These are phyloP conservation scores for Elsinoe australis DNA, from an alignment of 2,329 filamentous ascomycete genomes.

Conservation along the genomic window DNA sequence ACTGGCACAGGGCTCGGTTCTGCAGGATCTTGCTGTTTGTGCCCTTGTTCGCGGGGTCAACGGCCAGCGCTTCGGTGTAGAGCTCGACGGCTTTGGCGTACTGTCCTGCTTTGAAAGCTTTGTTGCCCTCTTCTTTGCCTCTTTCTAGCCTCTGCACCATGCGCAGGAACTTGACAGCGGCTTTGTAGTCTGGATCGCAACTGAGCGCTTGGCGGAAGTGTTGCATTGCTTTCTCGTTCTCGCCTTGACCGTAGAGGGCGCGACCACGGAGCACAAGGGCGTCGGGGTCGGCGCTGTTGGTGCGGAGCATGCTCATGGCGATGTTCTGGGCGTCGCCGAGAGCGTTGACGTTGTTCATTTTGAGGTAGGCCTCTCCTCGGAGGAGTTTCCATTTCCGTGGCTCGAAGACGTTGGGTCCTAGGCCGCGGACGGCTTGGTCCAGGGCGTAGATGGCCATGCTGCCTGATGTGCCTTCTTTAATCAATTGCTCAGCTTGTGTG, in stretches of 20 bases:
- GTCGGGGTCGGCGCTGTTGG: constrained; percentile 87
- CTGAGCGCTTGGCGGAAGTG: constrained; percentile 83
- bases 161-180: constrained; percentile 79
- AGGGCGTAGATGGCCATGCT: constrained; percentile 90
- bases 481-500: constrained; percentile 66
- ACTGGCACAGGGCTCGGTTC: constrained; percentile 80
- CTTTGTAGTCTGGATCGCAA: constrained; percentile 85
- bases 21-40: constrained; percentile 93
- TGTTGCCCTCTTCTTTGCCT: constrained; percentile 90
- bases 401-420: constrained; percentile 66
- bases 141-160: constrained; percentile 86
- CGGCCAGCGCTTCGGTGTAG: constrained; percentile 72
- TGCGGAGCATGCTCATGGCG: constrained; percentile 75
- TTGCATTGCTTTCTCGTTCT: constrained; percentile 89
- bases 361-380: constrained; percentile 83
- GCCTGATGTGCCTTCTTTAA: constrained; percentile 66
- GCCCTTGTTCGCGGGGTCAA: constrained; percentile 81
- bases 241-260: constrained; percentile 81
- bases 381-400: constrained; percentile 92
- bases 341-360: constrained; percentile 84
- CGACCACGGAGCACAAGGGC: constrained; percentile 83
- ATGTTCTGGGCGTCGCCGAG: constrained; percentile 88
- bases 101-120: constrained; percentile 75
- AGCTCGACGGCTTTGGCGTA: constrained; percentile 75
- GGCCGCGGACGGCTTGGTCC: constrained; percentile 75